Evolutionary conservation across 139 green algal genomes (phyloP).

Genomic region (Picochlorum sp.): DNA sequence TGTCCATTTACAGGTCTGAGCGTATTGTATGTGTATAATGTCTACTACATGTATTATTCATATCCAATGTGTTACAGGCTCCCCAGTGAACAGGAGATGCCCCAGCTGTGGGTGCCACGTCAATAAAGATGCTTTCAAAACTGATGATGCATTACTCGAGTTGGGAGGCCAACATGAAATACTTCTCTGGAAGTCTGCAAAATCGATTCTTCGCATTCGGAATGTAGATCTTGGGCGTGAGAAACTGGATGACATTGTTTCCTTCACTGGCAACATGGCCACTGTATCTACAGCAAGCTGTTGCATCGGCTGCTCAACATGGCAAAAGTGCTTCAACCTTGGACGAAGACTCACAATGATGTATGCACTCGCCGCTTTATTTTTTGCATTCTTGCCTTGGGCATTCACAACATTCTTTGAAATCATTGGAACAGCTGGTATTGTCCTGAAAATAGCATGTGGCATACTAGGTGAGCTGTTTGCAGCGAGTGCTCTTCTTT

Average conservation of each 20-base stretch:
- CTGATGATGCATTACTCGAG: constrained; percentile 7
- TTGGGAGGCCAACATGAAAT: constrained; percentile 18
- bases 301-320: constrained; percentile 31
- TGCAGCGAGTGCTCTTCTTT: constrained; percentile 8
- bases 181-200: constrained; percentile 29
- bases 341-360: constrained; percentile 17
- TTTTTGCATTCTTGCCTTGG: constrained; percentile 27
- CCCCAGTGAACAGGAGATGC: constrained; percentile 19
- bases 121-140: constrained; percentile 23
- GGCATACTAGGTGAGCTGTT: constrained; percentile 7
- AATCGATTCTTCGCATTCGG: background rate
- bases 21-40: no score
- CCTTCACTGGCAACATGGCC: constrained; percentile 29
- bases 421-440: background rate
- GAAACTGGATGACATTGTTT: constrained; percentile 20
- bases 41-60: background rate
- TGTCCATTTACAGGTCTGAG: constrained; percentile 33
- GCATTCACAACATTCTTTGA: constrained; percentile 18
- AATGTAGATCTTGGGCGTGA: background rate
- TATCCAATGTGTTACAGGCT: constrained; percentile 12
- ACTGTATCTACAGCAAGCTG: constrained; percentile 7
- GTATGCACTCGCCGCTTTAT: constrained; percentile 12
- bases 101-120: constrained; percentile 18
- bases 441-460: background rate
- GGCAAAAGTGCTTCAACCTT: constrained; percentile 37